Evolutionary conservation across 148 eudicot genomes (phyloP).

Genomic region (Chenopodium berlandieri): DNA sequence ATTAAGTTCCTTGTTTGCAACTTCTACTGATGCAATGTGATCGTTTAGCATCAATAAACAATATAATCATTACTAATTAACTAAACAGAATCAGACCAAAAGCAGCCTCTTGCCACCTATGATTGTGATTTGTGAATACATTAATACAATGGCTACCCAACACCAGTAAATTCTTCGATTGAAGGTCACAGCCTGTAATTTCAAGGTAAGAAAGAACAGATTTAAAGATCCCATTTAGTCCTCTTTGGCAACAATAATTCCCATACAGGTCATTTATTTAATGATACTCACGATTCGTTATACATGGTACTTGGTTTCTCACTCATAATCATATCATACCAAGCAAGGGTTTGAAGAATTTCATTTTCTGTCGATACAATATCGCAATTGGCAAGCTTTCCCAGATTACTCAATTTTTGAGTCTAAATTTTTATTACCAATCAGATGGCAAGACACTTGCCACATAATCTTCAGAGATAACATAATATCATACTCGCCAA

Average conservation of each 20-base stretch:
- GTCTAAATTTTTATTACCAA: neutral
- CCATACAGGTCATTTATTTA: neutral
- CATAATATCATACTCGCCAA: neutral
- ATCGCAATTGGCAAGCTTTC: neutral
- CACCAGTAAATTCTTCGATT: neutral
- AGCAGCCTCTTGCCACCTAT: neutral
- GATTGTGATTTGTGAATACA: neutral
- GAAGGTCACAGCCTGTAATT: neutral
- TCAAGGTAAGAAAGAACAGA: neutral
- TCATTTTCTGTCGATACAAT: neutral
- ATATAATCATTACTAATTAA: neutral
- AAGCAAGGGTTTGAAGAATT: neutral
- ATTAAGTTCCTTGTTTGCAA: neutral
- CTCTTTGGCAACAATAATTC: neutral
- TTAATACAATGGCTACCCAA: neutral
- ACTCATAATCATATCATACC: neutral
- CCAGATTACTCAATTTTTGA: neutral
- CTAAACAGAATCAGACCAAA: constrained; percentile 2
- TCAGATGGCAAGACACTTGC: neutral
- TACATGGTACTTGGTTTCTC: neutral
- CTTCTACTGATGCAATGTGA: neutral
- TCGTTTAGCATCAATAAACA: neutral
- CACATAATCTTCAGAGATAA: neutral
- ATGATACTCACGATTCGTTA: neutral
- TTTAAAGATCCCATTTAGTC: neutral